Evolutionary conservation across 208 protist species (phyloP), one percentile per base, ranked within the genome.

Genomic region (Borovskyia barvae): DNA sequence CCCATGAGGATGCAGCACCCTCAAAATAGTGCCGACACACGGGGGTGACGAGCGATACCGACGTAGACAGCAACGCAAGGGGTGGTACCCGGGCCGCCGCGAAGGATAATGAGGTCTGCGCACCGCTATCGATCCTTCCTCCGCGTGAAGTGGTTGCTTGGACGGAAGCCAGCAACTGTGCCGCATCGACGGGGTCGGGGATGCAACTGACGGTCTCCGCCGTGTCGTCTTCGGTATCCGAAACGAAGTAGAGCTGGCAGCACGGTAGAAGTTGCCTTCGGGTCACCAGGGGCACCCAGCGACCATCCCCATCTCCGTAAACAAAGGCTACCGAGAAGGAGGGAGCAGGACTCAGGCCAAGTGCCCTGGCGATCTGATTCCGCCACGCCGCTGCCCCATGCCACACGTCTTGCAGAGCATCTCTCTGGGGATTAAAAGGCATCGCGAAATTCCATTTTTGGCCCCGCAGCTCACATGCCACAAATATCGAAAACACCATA

Each of bases 231-330:
- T 14, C 9, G 22, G 24, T 14, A 9, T 74, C 65, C 46, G 85
- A 84, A 36, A 94, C 89, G 1, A 88, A 30, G 52, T 94, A 94
- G 39, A 92, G 51, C 43, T 94, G 87, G 30, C 72, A 75, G 61
- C 74, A 75, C 49, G 72, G 70, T 15, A 74, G 42, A 6, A 90
- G 49, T 63, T 88, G 79, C 19, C 60, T 63, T 1, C 66, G 51
- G 40, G 55, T 54, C 49, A 86, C 74, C 8, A 93, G 59, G 7
- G 67, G 42, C 9, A 82, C 69, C 86, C 86, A 93, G n/a, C 51
- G 65, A 41, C 63, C 60, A 7, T 33, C 26, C 1, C 46, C 66
- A 57, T 83, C 75, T 51, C 83, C 72, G 53, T 77, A 90, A 14
- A 90, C 61, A 52, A 83, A 75, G 7, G 67, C 74, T 3, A 49